Evolutionary conservation across 441 rosid genomes (phyloP).

Genomic region (Pelargonium australe): DNA sequence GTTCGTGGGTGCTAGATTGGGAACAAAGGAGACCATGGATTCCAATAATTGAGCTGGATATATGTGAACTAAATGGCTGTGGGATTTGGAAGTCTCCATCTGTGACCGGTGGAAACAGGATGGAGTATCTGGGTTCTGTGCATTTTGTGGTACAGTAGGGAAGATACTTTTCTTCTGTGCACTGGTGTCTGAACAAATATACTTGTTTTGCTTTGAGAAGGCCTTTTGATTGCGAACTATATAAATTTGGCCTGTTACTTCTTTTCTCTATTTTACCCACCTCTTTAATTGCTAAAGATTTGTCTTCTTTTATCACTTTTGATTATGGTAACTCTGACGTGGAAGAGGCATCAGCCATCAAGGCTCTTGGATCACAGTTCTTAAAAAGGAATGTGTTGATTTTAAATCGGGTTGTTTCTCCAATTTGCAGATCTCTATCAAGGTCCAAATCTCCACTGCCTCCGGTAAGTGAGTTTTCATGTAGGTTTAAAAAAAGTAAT

Average conservation of each 20-base stretch:
- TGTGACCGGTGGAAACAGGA: slow-evolving; percentile 47
- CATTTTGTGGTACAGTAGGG: slow-evolving; percentile 53
- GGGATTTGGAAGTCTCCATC: slow-evolving; percentile 20
- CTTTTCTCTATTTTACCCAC: too few relatives aligned
- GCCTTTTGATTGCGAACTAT: slow-evolving; percentile 19
- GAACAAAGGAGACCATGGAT: slow-evolving; percentile 47
- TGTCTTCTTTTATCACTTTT: slow-evolving; percentile 17
- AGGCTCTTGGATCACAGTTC: slow-evolving; percentile 76
- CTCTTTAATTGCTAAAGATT: slow-evolving; percentile 33
- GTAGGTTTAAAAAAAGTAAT: too few relatives aligned
- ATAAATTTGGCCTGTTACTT: neutral
- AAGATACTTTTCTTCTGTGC: slow-evolving; percentile 40
- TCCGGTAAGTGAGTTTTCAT: slow-evolving; percentile 48
- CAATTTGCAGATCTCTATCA: slow-evolving; percentile 98
- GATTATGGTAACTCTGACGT: slow-evolving; percentile 60
- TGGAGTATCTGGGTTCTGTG: slow-evolving; percentile 39
- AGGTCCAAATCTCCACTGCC: slow-evolving; percentile 90
- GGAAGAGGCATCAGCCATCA: slow-evolving; percentile 59
- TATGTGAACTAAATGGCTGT: too few relatives aligned
- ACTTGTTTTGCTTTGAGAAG: slow-evolving; percentile 16
- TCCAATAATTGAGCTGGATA: too few relatives aligned
- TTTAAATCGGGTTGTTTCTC: slow-evolving; percentile 86
- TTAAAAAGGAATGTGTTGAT: slow-evolving; percentile 59
- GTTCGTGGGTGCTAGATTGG: slow-evolving; percentile 81
- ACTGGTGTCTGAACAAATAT: slow-evolving; percentile 30